A percentile compares a stretch with the other conserved stretches of the same genome.
Evolutionary conservation across 192 early-diverging fungal genomes (phyloP).

Genomic region (Lobosporangium transversale): DNA sequence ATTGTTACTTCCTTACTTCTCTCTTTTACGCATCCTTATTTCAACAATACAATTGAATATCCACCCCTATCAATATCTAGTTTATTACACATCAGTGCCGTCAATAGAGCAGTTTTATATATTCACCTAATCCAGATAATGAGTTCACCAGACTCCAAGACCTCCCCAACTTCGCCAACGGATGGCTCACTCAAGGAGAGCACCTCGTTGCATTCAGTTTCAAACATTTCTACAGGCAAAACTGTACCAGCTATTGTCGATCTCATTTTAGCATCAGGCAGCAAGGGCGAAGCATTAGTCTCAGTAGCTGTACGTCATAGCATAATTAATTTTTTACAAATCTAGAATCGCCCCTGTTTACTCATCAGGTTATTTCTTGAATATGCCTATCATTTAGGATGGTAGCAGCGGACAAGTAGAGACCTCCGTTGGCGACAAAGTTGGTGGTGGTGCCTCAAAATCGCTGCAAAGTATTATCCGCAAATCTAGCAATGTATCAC

Average conservation of each 20-base stretch:
- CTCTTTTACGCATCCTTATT: too few species aligned
- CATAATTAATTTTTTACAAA: not conserved
- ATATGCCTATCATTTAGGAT: not conserved
- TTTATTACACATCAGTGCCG: too few species aligned
- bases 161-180: too few species aligned
- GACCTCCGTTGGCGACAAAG: not conserved
- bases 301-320: conserved; percentile 19
- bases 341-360: not conserved
- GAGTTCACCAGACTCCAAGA: too few species aligned
- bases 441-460: conserved; percentile 18
- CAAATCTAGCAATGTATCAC: conserved; percentile 8
- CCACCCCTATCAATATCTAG: too few species aligned
- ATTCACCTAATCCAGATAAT: too few species aligned
- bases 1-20: too few species aligned
- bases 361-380: not conserved
- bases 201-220: not conserved
- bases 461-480: conserved; percentile 37
- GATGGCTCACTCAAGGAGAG: not conserved
- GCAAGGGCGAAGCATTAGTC: conserved; percentile 15
- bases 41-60: too few species aligned
- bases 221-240: conserved; percentile 7
- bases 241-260: not conserved
- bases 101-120: too few species aligned
- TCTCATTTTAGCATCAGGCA: not conserved
- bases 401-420: conserved; percentile 6